Percentiles rank a stretch among this genome's conserved stretches.
Conservation (phyloP, 345 rosid species). For the Linum trigynum region DNA sequence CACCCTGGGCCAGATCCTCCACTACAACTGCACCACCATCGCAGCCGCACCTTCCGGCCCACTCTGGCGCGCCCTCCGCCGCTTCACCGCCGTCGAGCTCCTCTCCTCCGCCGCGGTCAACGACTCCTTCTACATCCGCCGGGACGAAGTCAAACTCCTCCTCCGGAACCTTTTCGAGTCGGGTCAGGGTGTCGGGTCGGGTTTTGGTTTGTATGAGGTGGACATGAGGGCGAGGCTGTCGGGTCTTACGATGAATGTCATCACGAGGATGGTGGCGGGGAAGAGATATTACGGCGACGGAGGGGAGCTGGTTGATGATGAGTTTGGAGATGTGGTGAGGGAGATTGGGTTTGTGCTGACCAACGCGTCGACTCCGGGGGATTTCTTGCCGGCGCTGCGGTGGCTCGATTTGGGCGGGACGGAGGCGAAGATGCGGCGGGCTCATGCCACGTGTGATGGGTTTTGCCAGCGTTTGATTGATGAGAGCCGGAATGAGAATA, state of each 20-base stretch:
- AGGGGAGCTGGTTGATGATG: conserved; percentile 1
- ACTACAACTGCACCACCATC: conserved; percentile 6
- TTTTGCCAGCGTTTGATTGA: conserved; percentile 9
- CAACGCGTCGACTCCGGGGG: background rate
- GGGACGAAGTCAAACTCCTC: conserved; percentile 6
- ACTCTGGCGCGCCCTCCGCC: conserved; percentile 17
- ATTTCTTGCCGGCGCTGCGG: background rate
- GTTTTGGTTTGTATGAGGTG: too few relatives aligned
- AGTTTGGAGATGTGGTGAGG: conserved; percentile 12
- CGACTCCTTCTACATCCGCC: background rate
- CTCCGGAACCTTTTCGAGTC: background rate
- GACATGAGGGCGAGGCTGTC: background rate
- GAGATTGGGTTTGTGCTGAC: background rate
- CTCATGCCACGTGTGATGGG: background rate
- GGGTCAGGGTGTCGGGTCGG: too few relatives aligned
- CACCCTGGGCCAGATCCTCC: too few relatives aligned
- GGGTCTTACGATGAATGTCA: background rate
- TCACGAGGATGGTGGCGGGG: background rate
- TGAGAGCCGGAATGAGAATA: conserved; percentile 23
- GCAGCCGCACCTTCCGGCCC: background rate
- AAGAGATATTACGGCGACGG: background rate
- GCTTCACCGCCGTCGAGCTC: background rate
- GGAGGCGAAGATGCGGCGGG: background rate
- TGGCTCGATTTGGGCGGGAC: background rate
- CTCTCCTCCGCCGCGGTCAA: conserved; percentile 5